Evolutionary conservation across 768 basidiomycete species (phyloP), one percentile per base, ranked within the genome.

Genomic region (Cystoderma amianthinum): DNA sequence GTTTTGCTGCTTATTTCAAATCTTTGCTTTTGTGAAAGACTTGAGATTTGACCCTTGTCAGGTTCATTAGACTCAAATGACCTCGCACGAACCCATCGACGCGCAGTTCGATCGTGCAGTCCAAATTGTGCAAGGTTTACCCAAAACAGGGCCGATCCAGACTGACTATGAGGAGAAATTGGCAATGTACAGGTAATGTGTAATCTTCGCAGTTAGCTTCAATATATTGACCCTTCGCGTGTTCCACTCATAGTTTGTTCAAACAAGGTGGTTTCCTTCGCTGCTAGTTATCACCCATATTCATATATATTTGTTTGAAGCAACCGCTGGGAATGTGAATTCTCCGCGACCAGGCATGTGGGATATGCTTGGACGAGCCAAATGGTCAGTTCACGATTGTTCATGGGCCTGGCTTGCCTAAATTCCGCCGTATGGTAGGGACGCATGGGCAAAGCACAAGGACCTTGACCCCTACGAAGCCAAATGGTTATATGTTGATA

Each of bases 131-230:
- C 94, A 97, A 58, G 66, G 86, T 44, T 67, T 96, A 22, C 92
- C 94, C 1, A 95, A 95, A 70, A 89, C 80, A 7, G 92, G 94
- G 1, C 91, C 93, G 21, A 92, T 97, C 53, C 92, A 96, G 60
- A 96, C 93, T 0, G 87, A 79, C 48, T 96, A 97, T 57, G 93
- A 96, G 50, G 92, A 95, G 58, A 97, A 97, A 59, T 65, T 97
- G 11, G 76, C 80, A 9, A 90, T 97, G 79, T 97, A 97, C 58
- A 89, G 89, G 85, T 84, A 46, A n/a, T n/a, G n/a, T 23, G 74
- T 57, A 15, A 7, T 40, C 33, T 20, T 36, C 21, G 42, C 9
- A 41, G 35, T 28, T 3, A 18, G 4, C 24, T 43, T 17, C 7
- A 15, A 32, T 28, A 42, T 42, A 24, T 21, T 36, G 43, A 11